Conservation (phyloP, 208 protist genomes). For the Endotrypanum monterogeii region DNA sequence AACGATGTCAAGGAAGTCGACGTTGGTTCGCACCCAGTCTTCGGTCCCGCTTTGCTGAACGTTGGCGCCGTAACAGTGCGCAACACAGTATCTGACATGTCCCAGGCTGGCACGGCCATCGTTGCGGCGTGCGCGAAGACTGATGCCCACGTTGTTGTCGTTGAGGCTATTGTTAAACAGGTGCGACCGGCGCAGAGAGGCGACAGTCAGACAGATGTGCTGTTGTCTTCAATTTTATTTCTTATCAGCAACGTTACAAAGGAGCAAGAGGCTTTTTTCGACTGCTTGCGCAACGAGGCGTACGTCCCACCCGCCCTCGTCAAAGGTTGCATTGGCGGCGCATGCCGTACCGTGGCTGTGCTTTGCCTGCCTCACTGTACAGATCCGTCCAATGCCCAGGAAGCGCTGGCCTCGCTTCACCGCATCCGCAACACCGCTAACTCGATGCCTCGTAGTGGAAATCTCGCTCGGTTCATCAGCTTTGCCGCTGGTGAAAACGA, state of each 20-base stretch:
- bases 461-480: slow-evolving; percentile 53
- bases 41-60: slow-evolving; percentile 58
- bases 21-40: slow-evolving; percentile 61
- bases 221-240: slow-evolving; percentile 50
- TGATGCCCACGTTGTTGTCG: slow-evolving; percentile 36
- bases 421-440: slow-evolving; percentile 40
- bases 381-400: slow-evolving; percentile 12
- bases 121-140: slow-evolving; percentile 20
- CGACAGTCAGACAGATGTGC: slow-evolving; percentile 35
- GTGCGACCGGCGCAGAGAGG: slow-evolving; percentile 35
- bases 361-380: slow-evolving; percentile 36
- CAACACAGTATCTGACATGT: slow-evolving; percentile 14
- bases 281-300: slow-evolving; percentile 34
- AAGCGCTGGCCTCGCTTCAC: slow-evolving; percentile 28
- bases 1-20: slow-evolving; percentile 22
- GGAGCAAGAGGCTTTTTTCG: slow-evolving; percentile 34
- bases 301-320: slow-evolving; percentile 34
- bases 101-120: slow-evolving; percentile 30
- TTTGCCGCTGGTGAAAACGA: slow-evolving; percentile 48
- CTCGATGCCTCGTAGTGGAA: slow-evolving; percentile 57
- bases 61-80: slow-evolving; percentile 30
- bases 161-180: slow-evolving; percentile 66
- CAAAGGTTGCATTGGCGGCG: slow-evolving; percentile 55
- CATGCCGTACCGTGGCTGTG: slow-evolving; percentile 44
- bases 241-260: slow-evolving; percentile 38